These are phyloP conservation scores for Celoporthe dispersa DNA, from an alignment of 2,329 filamentous ascomycete species.

Conservation along the genomic window DNA sequence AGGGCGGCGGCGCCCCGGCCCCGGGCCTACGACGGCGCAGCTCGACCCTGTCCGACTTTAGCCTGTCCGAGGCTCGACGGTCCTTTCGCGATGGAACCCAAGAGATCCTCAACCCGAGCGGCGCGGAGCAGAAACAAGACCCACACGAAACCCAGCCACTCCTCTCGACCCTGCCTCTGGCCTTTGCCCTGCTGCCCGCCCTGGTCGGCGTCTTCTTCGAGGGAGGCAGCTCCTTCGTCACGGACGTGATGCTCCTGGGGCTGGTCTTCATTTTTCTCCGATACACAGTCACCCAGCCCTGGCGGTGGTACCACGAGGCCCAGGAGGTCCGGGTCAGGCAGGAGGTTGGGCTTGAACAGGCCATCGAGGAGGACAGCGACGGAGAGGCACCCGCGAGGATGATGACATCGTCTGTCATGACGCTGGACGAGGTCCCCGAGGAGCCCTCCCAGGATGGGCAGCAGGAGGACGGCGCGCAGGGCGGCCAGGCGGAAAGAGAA, in stretches of 20 bases:
- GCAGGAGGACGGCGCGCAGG: conserved; percentile 26
- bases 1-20: conserved; percentile 35
- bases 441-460: conserved; percentile 30
- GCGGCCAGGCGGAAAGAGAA: conserved; percentile 16
- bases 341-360: conserved; percentile 46
- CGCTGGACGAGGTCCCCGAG: conserved; percentile 48
- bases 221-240: conserved; percentile 81
- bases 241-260: conserved; percentile 80
- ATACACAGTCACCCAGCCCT: conserved; percentile 89
- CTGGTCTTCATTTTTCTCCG: conserved; percentile 86
- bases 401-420: conserved; percentile 35
- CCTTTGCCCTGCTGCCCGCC: conserved; percentile 83
- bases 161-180: conserved; percentile 81
- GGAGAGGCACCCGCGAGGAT: conserved; percentile 32
- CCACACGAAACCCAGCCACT: conserved; percentile 60
- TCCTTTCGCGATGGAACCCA: conserved; percentile 67
- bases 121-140: conserved; percentile 39
- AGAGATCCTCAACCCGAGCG: conserved; percentile 65
- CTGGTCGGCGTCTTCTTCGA: conserved; percentile 84
- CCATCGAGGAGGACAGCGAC: conserved; percentile 47
- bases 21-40: conserved; percentile 62
- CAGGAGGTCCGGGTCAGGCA: conserved; percentile 64
- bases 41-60: conserved; percentile 79
- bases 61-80: conserved; percentile 68
- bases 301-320: conserved; percentile 79